Base-by-base conservation (phyloP, 2,329 filamentous ascomycete genomes). In the Triangularia verruculosa region DNA sequence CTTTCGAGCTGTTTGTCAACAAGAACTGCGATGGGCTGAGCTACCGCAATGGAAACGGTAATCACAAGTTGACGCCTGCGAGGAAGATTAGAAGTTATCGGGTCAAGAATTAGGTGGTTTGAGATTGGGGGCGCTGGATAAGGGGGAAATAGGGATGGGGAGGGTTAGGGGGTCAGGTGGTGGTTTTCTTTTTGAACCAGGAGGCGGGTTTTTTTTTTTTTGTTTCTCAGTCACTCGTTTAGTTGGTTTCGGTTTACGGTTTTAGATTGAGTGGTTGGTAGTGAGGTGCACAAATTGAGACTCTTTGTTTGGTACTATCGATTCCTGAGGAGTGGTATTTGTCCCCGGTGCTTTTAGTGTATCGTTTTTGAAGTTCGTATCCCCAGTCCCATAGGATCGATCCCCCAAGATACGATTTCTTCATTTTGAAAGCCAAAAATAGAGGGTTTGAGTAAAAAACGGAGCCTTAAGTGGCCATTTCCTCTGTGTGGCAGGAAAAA, bases 1-100 rank as follows among this genome's bases (percentile, higher is more conserved):
- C 57, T 20, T 64, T 66, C 52, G 62, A 66, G 60, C 60, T 65
- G 22, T 66, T 61, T 55, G 57, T 59, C 57, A 63, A 63, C 62
- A 56, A 43, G 30, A 56, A 47, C 60, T 66, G 62, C 60, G 20
- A 53, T 20, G 57, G 57, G 15, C 57, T 66, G 30, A 66, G 65
- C 65, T 66, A 66, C 61, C 62, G 65, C 57, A 66, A 65, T 53
- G 55, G 32, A 39, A 34, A 52, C 4, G 65, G 65, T 32, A 22
- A 61, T 24, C 43, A 57, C 54, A 63, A 47, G 24, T 39, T 66
- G 32, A 59, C 27, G 6, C 59, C 59, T n/a, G 43, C 64, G 7
- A 62, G 65, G 59, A 63, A 61, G 53, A 65, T 65, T 47, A 28
- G 59, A 28, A 63, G 62, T 56, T 66, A 66, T 58, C 54, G 59